Base-by-base conservation (phyloP, 2,329 filamentous ascomycete genomes). In the Fusarium pseudograminearum region DNA sequence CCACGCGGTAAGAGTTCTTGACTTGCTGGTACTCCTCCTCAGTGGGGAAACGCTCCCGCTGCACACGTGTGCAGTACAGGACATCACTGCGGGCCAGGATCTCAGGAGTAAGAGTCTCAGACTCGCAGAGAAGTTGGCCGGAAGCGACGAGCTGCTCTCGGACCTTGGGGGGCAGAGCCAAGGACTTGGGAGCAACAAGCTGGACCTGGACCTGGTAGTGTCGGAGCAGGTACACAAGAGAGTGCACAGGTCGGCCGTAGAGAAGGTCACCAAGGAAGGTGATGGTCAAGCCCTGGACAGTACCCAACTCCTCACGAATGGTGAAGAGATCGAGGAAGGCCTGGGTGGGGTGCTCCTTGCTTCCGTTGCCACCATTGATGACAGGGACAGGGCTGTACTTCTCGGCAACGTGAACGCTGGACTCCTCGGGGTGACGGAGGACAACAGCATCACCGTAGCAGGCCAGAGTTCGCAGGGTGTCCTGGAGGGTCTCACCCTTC, bases 291-390 rank as follows among this genome's bases (percentile, higher is more conserved):
- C 95, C 95, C 77, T 95, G 94, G 59, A 98, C 95, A 0, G 94
- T 98, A 69, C 96, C 96, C 11, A 98, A 87, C 81, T 99, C 96
- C 82, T 99, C 96, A 73, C 96, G 93, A 77, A 99, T 99, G 57
- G 96, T 98, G 85, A 98, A 99, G 61, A 99, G 90, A 77, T 99
- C 96, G 24, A 99, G 85, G 87, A 99, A 96, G 1, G 96, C 96
- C 82, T 99, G 96, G 0, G 96, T 99, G 1, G 96, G 96, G 82
- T 99, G 96, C 83, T 99, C 96, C 75, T 93, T 90, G 81, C 92
- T 94, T 69, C 96, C 96, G 79, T 99, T 99, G 52, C 96, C 96
- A 70, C 94, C 96, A 78, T 99, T 99, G 85, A 99, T 95, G 76
- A 99, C 90, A 2, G 96, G 96, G 1, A 98, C 93, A 18, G 91